Evolutionary conservation across 1,284 basidiomycete genomes (phyloP), one percentile per base, ranked within the genome.

Genomic region (Phaffia rhodozyma): DNA sequence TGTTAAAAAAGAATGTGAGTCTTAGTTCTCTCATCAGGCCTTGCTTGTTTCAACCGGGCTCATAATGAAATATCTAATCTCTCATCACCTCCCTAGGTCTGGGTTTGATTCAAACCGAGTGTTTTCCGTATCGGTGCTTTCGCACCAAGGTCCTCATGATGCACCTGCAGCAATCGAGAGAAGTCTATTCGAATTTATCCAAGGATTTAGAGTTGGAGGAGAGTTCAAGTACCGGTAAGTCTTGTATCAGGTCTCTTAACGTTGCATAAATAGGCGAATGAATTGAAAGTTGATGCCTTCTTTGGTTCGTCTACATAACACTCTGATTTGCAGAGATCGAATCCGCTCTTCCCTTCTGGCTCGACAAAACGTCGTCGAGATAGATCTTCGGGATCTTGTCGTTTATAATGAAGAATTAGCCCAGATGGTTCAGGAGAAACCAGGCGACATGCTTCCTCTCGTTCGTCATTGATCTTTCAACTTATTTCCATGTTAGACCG

Each of bases 391-490:
- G 57, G 91, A 98, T 76, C 77, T 99, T 55, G 84, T 86, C 68
- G 80, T 94, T 27, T 98, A 87, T 80, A 92, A 93, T 72, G 91
- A 96, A 70, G 89, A 94, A 72, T 80, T 99, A 23, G 91, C 91
- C 0, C 90, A 94, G 73, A 83, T 84, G 30, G 85, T 97, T 62
- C 89, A 96, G 71, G 89, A 93, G 69, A 80, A 81, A 69, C 96
- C 96, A 2, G 84, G 86, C 25, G 96, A 97, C 68, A 83, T 94
- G 66, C 78, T 98, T 51, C 91, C 92, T 27, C 75, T 96, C 69
- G 93, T 96, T 66, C 67, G 79, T 74, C 32, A 7, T n/a, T 29
- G 48, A 2, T 43, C 38, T 34, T 43, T n/a, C 20, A 61, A 56
- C 9, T 56, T 38, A 30, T 57, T 29, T 57, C 7, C 58, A 25